Base-by-base conservation (phyloP, 768 basidiomycete genomes). In the Hebeloma cylindrosporum region DNA sequence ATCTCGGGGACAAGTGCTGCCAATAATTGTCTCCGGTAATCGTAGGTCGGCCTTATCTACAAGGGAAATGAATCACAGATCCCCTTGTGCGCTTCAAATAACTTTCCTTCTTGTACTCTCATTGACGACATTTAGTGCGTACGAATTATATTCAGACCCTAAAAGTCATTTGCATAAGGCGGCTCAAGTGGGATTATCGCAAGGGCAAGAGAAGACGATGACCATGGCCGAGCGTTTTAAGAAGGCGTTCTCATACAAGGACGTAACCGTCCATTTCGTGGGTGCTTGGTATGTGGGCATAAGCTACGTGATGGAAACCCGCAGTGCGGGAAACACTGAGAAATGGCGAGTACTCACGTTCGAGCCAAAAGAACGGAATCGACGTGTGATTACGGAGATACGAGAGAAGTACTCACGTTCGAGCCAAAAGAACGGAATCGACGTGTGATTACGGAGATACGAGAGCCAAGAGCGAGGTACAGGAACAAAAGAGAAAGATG, bases 1-100 rank as follows among this genome's bases (percentile, higher is more conserved):
- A 64, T 66, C 8, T 71, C 69, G 67, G 67, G n/a, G 39, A 28
- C 55, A 25, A 13, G 11, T 18, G 21, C 17, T 46, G 17, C 16
- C 10, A 22, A 35, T 32, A 6, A 8, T 13, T 31, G 14, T 30
- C n/a, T 18, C n/a, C 38, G 45, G 45, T 37, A 5, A 39, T 39
- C 3, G 20, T 18, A 74, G 73, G 70, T 75, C 4, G 74, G 73
- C 9, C 47, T 75, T 7, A 59, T 74, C 31, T 53, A 61, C n/a
- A 61, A 61, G 14, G 71, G 71, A 32, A 73, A 73, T 40, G 51
- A 68, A 11, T 63, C 67, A 23, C 72, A 71, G 36, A 51, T 54
- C 5, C 49, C 53, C 11, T 54, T 54, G 53, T 51, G 29, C 14
- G 46, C 36, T n/a, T 9, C 7, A 16, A 17, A 3, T 23, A 37